Evolutionary conservation across 2,329 filamentous ascomycete genomes (phyloP).

Genomic region (Aspergillus udagawae): DNA sequence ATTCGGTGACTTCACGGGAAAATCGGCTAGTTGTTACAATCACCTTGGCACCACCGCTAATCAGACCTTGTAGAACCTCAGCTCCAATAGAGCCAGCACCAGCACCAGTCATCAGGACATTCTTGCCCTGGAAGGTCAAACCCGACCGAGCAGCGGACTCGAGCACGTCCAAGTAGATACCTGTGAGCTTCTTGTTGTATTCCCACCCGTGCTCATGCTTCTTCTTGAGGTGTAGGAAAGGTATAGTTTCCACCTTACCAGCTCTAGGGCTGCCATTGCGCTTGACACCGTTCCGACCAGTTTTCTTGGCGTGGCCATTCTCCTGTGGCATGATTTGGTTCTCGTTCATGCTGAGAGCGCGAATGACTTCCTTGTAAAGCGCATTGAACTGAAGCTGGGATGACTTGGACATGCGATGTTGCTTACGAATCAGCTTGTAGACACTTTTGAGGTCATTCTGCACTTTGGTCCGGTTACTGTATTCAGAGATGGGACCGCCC

Average conservation of each 20-base stretch:
- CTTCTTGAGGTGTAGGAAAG: constrained; percentile 97
- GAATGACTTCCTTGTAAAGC: constrained; percentile 89
- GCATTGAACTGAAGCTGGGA: constrained; percentile 95
- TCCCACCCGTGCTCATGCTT: constrained; percentile 96
- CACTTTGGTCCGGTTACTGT: constrained; percentile 96
- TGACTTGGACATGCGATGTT: constrained; percentile 95
- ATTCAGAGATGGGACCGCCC: constrained; percentile 96
- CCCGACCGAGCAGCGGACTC: constrained; percentile 83
- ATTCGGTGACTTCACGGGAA: constrained; percentile 96
- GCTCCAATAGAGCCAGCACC: constrained; percentile 97
- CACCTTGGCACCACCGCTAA: constrained; percentile 95
- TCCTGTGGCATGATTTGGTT: constrained; percentile 92
- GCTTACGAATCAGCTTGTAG: constrained; percentile 97
- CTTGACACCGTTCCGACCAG: constrained; percentile 47
- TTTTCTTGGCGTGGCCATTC: constrained; percentile 60
- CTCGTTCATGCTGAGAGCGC: constrained; percentile 95
- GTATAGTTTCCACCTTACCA: constrained; percentile 94
- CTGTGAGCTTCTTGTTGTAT: constrained; percentile 98
- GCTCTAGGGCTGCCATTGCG: constrained; percentile 58
- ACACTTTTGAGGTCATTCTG: constrained; percentile 92
- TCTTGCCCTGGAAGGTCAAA: constrained; percentile 90
- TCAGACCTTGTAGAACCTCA: constrained; percentile 90
- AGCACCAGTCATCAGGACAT: constrained; percentile 96
- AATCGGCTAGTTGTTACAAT: constrained; percentile 95
- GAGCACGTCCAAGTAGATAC: constrained; percentile 84